Base-by-base conservation (phyloP, 2,329 filamentous ascomycete species). In the Alternaria triticina region DNA sequence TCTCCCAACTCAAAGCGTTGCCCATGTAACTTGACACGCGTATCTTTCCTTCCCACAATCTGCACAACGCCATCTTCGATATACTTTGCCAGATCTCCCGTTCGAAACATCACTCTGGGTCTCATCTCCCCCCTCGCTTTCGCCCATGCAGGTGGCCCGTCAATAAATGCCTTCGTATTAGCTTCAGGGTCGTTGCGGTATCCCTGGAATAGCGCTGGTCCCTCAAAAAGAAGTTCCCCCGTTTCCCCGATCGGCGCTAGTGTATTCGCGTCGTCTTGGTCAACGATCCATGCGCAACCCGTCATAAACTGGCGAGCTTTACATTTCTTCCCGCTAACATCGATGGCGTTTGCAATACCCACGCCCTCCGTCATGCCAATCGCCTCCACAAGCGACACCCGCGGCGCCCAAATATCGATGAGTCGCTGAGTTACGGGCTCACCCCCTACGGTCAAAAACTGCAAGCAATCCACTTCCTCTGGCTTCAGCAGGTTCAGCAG, bases 351-450 rank as follows among this genome's bases (percentile, higher is more conserved):
- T 5, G 46, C 45, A 13, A 58, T 58, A 8, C 55, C 46, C 3
- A 58, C 55, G n/a, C 55, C 55, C 17, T 58, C 55, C 11, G 55
- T 58, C 55, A 58, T 58, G 6, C 55, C 55, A n/a, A 58, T 54
- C 11, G 57, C 57, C 17, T 59, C 57, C 17, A 59, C 20, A 43
- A 59, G 50, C 28, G 57, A 46, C 12, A 59, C 25, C 20, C 27
- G 57, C 20, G 57, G 57, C 11, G 57, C 57, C 57, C 57, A 59
- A 27, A 54, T 47, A 20, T 59, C 43, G 9, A 59, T 59, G 49
- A 59, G 57, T 17, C 25, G 57, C 25, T 59, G 36, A 6, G 36
- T 23, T 25, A 59, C 57, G 9, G 57, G 40, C 36, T 59, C 57
- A 27, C 57, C 57, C 17, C 57, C 57, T 23, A 59, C 50, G n/a